Base-by-base conservation (phyloP, 306 rosid genomes). In the Albizia julibrissin region DNA sequence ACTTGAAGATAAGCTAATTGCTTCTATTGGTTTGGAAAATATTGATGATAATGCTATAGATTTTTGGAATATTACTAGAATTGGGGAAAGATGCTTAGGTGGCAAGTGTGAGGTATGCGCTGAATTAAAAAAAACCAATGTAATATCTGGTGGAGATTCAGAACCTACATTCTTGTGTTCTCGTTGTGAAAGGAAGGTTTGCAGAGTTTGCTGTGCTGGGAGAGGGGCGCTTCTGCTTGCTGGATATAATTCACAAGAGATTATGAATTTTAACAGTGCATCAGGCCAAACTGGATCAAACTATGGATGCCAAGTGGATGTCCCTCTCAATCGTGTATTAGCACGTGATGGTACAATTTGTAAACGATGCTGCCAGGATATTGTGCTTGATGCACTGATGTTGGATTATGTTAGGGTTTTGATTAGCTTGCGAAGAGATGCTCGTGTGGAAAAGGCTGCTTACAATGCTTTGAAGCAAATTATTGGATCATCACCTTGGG, bases 171-270 rank as follows among this genome's bases (percentile, higher is more conserved):
- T 90, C 78, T 75, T 90, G 83, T 96, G 99, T 83, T 91, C 94
- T 81, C 97, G 91, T 81, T 96, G 99, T 86, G 91, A 87, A 79
- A 92, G 89, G 85, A 93, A 90, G 85, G 97, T 85, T 71, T 96
- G 99, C 87, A 93, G 93, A 88, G 87, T 88, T 86, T 96, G 99
- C 82, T 93, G 94, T 88, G 98, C 98, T 49, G 99, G 99, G 70
- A 91, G 92, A 83, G 99, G 99, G 78, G 97, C 99, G 71, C 85
- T 91, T 86, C 91, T 96, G 72, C 92, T 96, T 77, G 62, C 81
- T 33, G 89, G 90, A 82, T 79, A 79, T 78, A 90, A 87, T 84
- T 69, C 98, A 27, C 88, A 87, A 85, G 98, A 95, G 67, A 80
- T 69, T 58, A 68, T 86, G 67, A 88, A 80, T 86, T 87, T 87